Evolutionary conservation across 2,329 filamentous ascomycete species (phyloP).

Genomic region (Monosporascus sp.): DNA sequence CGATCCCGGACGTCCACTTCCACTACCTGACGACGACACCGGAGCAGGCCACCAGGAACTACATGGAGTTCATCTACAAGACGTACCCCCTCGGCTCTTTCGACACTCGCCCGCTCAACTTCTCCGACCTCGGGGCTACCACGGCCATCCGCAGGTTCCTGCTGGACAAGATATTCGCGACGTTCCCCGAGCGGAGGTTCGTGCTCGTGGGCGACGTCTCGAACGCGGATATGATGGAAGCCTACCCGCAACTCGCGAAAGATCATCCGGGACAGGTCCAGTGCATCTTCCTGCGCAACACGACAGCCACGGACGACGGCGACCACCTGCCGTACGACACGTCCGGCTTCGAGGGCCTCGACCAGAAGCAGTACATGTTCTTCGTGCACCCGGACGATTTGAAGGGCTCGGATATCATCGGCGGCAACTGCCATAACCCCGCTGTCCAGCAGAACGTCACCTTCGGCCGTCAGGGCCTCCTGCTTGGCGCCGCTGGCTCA

Average conservation of each 20-base stretch:
- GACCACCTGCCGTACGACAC: constrained; percentile 75
- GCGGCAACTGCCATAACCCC: constrained; percentile 63
- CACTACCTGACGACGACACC: constrained; percentile 79
- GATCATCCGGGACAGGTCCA: constrained; percentile 67
- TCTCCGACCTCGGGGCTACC: constrained; percentile 68
- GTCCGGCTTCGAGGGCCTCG: constrained; percentile 60
- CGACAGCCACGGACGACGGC: constrained; percentile 58
- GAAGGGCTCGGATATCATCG: constrained; percentile 57
- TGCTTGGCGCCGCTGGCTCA: too few relatives aligned
- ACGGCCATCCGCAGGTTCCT: constrained; percentile 66
- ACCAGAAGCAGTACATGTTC: constrained; percentile 71
- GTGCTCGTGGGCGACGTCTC: constrained; percentile 71
- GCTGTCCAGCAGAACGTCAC: constrained; percentile 66
- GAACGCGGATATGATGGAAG: constrained; percentile 71
- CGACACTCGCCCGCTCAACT: constrained; percentile 74
- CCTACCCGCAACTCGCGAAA: constrained; percentile 54
- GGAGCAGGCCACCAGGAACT: constrained; percentile 70
- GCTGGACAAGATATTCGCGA: constrained; percentile 67
- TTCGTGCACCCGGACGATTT: constrained; percentile 69
- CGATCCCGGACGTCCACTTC: constrained; percentile 65
- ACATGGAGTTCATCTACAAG: constrained; percentile 76
- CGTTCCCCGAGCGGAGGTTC: constrained; percentile 70
- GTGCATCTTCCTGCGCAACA: constrained; percentile 75
- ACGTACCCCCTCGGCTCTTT: constrained; percentile 74
- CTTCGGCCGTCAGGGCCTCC: constrained; percentile 55